Evolutionary conservation across 208 protist species (phyloP).

Genomic region (Leptomonas pyrrhocoris): DNA sequence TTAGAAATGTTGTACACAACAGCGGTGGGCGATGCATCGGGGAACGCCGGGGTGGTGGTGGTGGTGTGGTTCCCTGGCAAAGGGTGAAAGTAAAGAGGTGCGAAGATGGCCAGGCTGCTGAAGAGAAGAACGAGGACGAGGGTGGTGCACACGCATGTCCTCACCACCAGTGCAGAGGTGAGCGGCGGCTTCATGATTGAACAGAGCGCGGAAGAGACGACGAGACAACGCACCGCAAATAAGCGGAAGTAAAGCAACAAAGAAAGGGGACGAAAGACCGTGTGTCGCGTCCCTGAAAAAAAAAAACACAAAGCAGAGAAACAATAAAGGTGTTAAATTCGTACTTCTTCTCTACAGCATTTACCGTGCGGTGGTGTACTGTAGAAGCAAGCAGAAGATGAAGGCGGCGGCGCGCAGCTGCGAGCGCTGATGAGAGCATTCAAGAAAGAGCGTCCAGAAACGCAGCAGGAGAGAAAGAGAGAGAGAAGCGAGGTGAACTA

Average conservation of each 20-base stretch:
- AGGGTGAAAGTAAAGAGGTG: neutral
- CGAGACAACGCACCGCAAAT: neutral
- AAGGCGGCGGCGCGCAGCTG: no score
- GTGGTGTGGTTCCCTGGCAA: neutral
- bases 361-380: neutral
- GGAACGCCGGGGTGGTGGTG: neutral
- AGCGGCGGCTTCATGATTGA: neutral
- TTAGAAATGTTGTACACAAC: constrained; percentile 11
- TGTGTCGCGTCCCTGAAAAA: neutral
- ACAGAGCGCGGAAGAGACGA: neutral
- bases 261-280: neutral
- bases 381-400: no score
- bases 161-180: neutral
- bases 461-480: no score
- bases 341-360: neutral
- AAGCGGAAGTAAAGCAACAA: constrained; percentile 3
- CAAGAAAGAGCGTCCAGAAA: no score
- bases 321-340: neutral
- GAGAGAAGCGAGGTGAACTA: no score
- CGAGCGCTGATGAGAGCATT: neutral
- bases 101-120: constrained; percentile 27
- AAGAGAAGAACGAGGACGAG: constrained; percentile 90
- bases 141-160: constrained; percentile 79
- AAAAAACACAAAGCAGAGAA: constrained; percentile 13
- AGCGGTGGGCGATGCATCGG: neutral